Evolutionary conservation across 2,329 filamentous ascomycete species (phyloP).

Genomic region (Ambrosiella xylebori): DNA sequence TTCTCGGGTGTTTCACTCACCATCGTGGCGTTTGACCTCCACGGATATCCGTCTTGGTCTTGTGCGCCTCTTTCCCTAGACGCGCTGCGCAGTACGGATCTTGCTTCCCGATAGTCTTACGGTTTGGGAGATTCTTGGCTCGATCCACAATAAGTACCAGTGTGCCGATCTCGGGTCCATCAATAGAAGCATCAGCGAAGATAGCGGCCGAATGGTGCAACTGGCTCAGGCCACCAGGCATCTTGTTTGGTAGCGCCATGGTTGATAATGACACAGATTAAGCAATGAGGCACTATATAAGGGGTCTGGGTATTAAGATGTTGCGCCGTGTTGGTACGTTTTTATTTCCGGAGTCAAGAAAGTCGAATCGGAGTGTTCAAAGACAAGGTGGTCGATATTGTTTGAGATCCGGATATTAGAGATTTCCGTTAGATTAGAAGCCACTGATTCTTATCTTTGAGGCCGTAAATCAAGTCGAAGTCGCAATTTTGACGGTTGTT

Average conservation of each 20-base stretch:
- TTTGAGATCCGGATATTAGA: too few relatives aligned
- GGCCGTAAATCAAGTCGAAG: background rate
- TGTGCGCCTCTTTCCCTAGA: constrained; percentile 91
- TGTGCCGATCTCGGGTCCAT: constrained; percentile 85
- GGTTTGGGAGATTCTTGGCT: constrained; percentile 91
- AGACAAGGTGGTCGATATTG: too few relatives aligned
- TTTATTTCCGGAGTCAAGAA: too few relatives aligned
- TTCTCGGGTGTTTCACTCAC: constrained; percentile 30
- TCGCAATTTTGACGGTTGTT: background rate
- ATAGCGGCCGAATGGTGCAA: constrained; percentile 72
- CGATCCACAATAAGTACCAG: constrained; percentile 83
- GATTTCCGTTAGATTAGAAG: too few relatives aligned
- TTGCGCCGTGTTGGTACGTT: background rate
- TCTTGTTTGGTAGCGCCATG: constrained; percentile 26
- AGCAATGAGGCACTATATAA: background rate
- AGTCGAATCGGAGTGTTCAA: too few relatives aligned
- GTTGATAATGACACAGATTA: background rate
- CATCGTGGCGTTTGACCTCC: constrained; percentile 92
- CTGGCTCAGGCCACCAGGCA: constrained; percentile 35
- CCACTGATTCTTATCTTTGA: too few relatives aligned
- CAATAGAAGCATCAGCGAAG: constrained; percentile 82
- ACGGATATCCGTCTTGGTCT: constrained; percentile 83
- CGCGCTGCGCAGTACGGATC: constrained; percentile 92
- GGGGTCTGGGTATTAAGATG: background rate
- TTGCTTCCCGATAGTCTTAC: constrained; percentile 96